Percentiles rank a stretch among this genome's conserved stretches.
These are phyloP conservation scores for Scutellaria barbata DNA, from an alignment of 257 asterid species.

Conservation along the genomic window DNA sequence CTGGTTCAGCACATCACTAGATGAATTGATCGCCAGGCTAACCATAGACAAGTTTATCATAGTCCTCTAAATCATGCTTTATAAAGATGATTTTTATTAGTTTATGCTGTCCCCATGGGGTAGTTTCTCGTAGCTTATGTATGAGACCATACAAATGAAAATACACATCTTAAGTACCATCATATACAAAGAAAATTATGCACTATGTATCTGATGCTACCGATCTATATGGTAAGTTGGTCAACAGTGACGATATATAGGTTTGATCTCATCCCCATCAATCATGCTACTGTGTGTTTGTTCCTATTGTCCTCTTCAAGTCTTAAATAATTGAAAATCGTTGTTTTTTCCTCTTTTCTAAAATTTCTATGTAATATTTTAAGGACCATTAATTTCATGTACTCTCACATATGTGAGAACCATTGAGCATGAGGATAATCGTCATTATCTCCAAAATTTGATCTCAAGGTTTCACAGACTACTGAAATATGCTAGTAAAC, in stretches of 20 bases:
- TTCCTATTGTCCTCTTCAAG: background rate
- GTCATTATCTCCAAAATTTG: background rate
- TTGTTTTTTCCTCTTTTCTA: background rate
- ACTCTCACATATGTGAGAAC: background rate
- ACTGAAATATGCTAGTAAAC: background rate
- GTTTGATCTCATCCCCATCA: background rate
- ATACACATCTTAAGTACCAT: background rate
- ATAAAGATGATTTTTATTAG: too few relatives aligned
- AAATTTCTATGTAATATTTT: background rate
- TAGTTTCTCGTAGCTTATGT: too few relatives aligned
- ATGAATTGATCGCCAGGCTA: too few relatives aligned
- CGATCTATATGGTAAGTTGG: background rate
- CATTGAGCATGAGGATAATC: background rate
- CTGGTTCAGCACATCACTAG: background rate
- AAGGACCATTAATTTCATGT: too few relatives aligned
- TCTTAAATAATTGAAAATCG: background rate
- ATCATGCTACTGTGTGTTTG: background rate
- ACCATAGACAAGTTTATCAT: too few relatives aligned
- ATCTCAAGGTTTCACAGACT: background rate
- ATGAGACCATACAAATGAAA: background rate
- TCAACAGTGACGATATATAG: background rate
- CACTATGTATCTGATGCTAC: background rate
- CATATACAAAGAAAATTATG: background rate
- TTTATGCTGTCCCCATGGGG: too few relatives aligned
- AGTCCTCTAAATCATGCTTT: too few relatives aligned